A percentile compares a stretch with the other conserved stretches of the same genome.
These are phyloP conservation scores for Fraxinus americana DNA, from an alignment of 257 asterid species.

Conservation along the genomic window DNA sequence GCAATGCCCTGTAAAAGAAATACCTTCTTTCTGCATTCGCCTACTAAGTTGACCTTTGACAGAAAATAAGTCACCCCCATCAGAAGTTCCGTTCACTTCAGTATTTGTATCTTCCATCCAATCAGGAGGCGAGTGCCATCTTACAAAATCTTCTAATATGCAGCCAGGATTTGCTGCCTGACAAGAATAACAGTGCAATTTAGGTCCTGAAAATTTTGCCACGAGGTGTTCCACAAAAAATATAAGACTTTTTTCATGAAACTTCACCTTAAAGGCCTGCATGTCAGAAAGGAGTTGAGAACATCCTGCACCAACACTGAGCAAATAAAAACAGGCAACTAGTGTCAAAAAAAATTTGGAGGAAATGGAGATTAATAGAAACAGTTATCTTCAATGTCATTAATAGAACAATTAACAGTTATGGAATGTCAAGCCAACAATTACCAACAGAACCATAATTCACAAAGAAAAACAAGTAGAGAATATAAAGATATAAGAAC, in stretches of 20 bases:
- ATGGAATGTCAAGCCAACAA: neutral
- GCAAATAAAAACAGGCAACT: slow-evolving; percentile 30
- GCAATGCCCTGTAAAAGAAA: neutral
- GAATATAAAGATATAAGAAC: neutral
- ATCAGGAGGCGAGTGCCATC: slow-evolving; percentile 99
- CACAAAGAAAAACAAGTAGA: neutral
- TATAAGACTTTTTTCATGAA: slow-evolving; percentile 25
- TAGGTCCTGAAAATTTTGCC: slow-evolving; percentile 25
- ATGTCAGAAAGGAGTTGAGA: slow-evolving; percentile 98
- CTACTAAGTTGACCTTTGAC: slow-evolving; percentile 87
- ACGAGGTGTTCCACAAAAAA: slow-evolving; percentile 19
- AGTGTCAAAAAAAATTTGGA: slow-evolving; percentile 33
- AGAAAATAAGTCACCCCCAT: slow-evolving; percentile 52
- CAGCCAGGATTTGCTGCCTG: slow-evolving; percentile 99
- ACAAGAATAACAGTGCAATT: slow-evolving; percentile 33
- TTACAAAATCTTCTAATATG: slow-evolving; percentile 88
- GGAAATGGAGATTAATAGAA: slow-evolving; percentile 7
- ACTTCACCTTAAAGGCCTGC: slow-evolving; percentile 99
- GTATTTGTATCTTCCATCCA: slow-evolving; percentile 68
- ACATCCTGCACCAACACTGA: slow-evolving; percentile 98
- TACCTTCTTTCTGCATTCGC: slow-evolving; percentile 99
- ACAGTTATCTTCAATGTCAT: neutral
- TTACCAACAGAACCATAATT: neutral
- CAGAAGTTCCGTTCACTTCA: slow-evolving; percentile 52
- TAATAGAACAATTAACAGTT: neutral